A percentile compares a stretch with the other conserved stretches of the same genome.
These are phyloP conservation scores for Eutrema salsugineum DNA, from an alignment of 441 rosid genomes.

Conservation along the genomic window DNA sequence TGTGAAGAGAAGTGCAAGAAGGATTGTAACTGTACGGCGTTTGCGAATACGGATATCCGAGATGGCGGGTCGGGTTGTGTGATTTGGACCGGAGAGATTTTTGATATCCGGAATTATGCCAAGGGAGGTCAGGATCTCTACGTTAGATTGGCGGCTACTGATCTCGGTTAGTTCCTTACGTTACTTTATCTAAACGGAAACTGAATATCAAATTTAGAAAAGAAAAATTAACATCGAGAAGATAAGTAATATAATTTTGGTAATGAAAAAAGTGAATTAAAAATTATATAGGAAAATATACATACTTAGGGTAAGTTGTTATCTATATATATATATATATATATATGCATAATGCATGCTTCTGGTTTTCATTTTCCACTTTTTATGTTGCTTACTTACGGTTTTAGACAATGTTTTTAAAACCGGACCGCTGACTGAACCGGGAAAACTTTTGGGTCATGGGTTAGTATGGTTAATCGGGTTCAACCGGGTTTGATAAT, in stretches of 20 bases:
- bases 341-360: too few species aligned
- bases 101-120: slow-evolving; percentile 49
- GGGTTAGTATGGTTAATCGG: too few species aligned
- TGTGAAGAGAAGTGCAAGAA: slow-evolving; percentile 48
- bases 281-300: not conserved
- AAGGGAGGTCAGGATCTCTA: slow-evolving; percentile 59
- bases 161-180: slow-evolving; percentile 39
- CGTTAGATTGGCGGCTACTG: slow-evolving; percentile 51
- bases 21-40: slow-evolving; percentile 76
- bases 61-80: slow-evolving; percentile 64
- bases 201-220: not conserved
- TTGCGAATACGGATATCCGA: slow-evolving; percentile 45
- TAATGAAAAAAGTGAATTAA: not conserved
- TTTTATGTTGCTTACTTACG: not conserved
- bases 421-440: too few species aligned
- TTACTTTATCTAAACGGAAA: not conserved
- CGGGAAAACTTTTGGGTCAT: too few species aligned
- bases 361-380: not conserved
- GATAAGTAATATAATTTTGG: not conserved
- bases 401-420: too few species aligned
- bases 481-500: too few species aligned
- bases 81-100: slow-evolving; percentile 53
- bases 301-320: not conserved
- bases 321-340: not conserved
- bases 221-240: not conserved